Percentiles rank a stretch among this genome's conserved stretches.
phyloP scores from a whole-genome alignment of 495 filamentous ascomycete species.

The Xylaria grammica region DNA sequence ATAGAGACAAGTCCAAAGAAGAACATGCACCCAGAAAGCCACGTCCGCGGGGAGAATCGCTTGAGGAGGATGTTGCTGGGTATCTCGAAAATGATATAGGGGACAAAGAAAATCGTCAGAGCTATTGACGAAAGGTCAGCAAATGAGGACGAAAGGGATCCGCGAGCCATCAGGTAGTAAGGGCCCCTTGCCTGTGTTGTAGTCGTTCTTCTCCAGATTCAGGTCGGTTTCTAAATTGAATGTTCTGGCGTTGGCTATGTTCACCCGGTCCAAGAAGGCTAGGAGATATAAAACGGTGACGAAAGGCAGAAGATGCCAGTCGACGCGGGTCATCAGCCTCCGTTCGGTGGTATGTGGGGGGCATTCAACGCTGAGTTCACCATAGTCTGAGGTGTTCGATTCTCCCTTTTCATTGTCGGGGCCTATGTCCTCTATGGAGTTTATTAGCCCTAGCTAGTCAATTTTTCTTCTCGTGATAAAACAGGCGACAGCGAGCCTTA shows the following conservation, averaged over 20 bases:
- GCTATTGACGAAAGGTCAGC: constrained; percentile 42
- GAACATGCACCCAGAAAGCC: constrained; percentile 83
- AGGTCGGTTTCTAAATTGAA: constrained; percentile 71
- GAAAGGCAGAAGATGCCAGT: constrained; percentile 79
- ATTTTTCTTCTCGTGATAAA: too few relatives aligned
- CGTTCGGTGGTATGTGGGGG: constrained; percentile 73
- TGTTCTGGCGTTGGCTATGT: constrained; percentile 69
- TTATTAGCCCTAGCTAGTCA: neutral
- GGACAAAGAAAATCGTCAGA: constrained; percentile 89
- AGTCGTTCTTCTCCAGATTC: constrained; percentile 63
- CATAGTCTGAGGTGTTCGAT: constrained; percentile 33
- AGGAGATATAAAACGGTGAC: constrained; percentile 83
- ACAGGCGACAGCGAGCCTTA: too few relatives aligned
- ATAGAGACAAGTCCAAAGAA: constrained; percentile 78
- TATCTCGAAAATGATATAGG: constrained; percentile 86
- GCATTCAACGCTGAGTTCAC: constrained; percentile 49
- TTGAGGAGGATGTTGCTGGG: constrained; percentile 90
- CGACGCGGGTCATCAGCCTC: constrained; percentile 75
- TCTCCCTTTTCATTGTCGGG: constrained; percentile 33
- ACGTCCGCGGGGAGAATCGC: constrained; percentile 77
- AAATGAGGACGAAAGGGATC: neutral
- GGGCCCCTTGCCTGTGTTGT: constrained; percentile 60
- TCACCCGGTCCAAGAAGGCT: constrained; percentile 84
- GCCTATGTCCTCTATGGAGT: constrained; percentile 1
- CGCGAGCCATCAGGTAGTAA: neutral